Percentiles rank a stretch among this genome's conserved stretches.
Conservation (phyloP, 2,329 filamentous ascomycete genomes). For the Hawksworthiomyces lignivorus region DNA sequence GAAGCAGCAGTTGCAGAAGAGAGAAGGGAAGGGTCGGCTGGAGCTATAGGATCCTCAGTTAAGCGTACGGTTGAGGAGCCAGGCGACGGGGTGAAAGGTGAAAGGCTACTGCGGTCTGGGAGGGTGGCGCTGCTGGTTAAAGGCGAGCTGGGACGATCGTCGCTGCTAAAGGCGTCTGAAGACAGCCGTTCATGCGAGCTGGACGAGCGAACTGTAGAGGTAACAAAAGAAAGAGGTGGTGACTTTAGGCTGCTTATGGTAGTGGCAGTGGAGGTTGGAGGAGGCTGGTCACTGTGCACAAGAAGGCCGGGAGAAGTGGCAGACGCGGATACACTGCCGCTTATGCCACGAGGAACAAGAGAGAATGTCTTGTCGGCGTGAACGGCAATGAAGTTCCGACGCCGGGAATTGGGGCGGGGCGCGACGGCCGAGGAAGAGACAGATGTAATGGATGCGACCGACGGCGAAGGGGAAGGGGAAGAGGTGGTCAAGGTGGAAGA, state of each 20-base stretch:
- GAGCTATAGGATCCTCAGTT: conserved; percentile 25
- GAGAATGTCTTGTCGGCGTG: conserved; percentile 54
- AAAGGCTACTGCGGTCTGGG: conserved; percentile 36
- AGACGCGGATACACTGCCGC: conserved; percentile 9
- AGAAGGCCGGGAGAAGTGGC: conserved; percentile 6
- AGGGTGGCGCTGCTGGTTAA: conserved; percentile 34
- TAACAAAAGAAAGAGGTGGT: conserved; percentile 32
- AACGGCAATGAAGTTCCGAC: conserved; percentile 40
- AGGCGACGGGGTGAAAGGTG: conserved; percentile 24
- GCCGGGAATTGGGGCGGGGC: conserved; percentile 28
- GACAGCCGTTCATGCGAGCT: conserved; percentile 43
- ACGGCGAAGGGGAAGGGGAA: conserved; percentile 11
- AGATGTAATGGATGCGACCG: conserved; percentile 12
- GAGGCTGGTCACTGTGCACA: conserved; percentile 14
- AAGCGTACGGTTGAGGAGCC: conserved; percentile 27
- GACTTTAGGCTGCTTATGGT: conserved; percentile 29
- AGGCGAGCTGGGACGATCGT: conserved; percentile 37
- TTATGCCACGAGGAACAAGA: conserved; percentile 29
- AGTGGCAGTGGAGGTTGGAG: conserved; percentile 10
- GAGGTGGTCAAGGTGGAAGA: conserved; percentile 10
- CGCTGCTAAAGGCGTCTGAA: conserved; percentile 38
- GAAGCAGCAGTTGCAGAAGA: conserved; percentile 16
- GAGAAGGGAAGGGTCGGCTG: conserved; percentile 9
- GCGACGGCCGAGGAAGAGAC: conserved; percentile 17
- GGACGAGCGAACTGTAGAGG: conserved; percentile 30